A percentile compares a stretch with the other conserved stretches of the same genome.
phyloP scores from a whole-genome alignment of 441 rosid species.

The Metrosideros polymorpha region DNA sequence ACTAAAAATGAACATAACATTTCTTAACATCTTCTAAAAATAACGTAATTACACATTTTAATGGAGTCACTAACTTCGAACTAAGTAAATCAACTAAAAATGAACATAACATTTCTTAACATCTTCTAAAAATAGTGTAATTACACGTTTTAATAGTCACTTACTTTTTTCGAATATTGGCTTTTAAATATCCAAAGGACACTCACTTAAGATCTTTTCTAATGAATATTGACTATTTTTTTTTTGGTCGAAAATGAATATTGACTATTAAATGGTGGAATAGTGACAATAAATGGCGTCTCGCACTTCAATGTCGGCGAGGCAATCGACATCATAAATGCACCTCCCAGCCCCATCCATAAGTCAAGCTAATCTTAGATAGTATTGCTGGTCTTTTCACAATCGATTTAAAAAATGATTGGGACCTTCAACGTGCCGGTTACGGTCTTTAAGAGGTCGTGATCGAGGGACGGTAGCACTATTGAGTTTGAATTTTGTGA shows the following conservation, averaged over 20 bases:
- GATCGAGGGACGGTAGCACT: too few species aligned
- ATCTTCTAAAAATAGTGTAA: not conserved
- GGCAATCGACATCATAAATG: not conserved
- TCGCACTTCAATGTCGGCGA: not conserved
- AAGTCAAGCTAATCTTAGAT: not conserved
- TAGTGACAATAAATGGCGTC: too few species aligned
- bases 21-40: not conserved
- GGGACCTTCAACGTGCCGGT: too few species aligned
- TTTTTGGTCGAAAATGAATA: too few species aligned
- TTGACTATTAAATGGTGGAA: too few species aligned
- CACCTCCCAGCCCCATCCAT: not conserved
- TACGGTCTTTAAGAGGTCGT: too few species aligned
- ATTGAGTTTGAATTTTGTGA: too few species aligned
- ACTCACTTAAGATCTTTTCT: not conserved
- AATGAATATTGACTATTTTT: too few species aligned
- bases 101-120: not conserved
- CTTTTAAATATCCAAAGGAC: not conserved
- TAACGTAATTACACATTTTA: not conserved
- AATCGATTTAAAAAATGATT: too few species aligned
- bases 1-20: not conserved
- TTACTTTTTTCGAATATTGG: not conserved
- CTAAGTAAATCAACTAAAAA: not conserved
- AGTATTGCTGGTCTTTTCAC: too few species aligned
- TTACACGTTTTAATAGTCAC: not conserved
- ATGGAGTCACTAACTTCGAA: not conserved